Percentiles rank a stretch among this genome's conserved stretches.
These are phyloP conservation scores for Thymus quinquecostatus DNA, from an alignment of 257 asterid genomes.

Conservation along the genomic window DNA sequence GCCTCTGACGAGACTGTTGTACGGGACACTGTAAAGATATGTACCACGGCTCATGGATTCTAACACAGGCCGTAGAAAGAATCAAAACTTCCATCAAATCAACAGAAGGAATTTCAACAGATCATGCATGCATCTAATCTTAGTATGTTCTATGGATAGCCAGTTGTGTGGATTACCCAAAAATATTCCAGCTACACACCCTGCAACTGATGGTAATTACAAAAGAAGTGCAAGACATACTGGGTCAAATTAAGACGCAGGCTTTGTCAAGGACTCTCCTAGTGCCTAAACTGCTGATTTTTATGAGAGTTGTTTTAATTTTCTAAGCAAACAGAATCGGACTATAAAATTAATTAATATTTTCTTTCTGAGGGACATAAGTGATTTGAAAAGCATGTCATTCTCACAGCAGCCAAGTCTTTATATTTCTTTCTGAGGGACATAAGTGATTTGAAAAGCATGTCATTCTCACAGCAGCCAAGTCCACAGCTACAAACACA, in stretches of 20 bases:
- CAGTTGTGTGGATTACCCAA: background rate
- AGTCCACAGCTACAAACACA: background rate
- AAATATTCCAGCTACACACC: background rate
- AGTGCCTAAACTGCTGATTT: background rate
- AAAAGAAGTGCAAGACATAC: background rate
- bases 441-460: background rate
- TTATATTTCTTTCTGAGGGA: no score
- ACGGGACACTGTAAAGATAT: background rate
- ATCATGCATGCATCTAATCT: slow-evolving; percentile 1
- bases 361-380: background rate
- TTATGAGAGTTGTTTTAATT: background rate
- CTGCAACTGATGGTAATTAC: background rate
- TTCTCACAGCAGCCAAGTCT: background rate
- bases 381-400: background rate
- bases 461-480: background rate
- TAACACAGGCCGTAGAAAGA: background rate
- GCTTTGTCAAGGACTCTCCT: background rate
- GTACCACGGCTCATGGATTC: background rate
- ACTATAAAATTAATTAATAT: background rate
- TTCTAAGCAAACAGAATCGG: background rate
- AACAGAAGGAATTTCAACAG: background rate
- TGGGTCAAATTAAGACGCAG: background rate
- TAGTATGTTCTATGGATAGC: background rate
- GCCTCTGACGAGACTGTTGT: background rate
- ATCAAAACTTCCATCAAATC: slow-evolving; percentile 7